Evolutionary conservation across 768 basidiomycete species (phyloP).

Genomic region (Lentinula guzmanii): DNA sequence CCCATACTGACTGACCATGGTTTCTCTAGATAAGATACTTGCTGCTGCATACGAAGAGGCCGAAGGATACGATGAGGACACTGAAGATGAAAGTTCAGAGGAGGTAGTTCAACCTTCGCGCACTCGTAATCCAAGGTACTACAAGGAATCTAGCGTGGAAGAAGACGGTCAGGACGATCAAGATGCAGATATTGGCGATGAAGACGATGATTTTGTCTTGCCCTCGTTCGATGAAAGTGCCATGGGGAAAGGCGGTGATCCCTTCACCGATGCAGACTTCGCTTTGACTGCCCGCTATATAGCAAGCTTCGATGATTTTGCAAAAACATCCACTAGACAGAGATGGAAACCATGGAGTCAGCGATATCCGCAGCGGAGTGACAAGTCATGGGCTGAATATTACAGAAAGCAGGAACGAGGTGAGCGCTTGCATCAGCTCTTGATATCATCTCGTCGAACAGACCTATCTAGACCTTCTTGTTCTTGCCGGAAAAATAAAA

Average conservation of each 20-base stretch:
- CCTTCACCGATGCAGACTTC: conserved; percentile 58
- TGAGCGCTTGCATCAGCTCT: too few relatives aligned
- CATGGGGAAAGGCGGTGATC: conserved; percentile 47
- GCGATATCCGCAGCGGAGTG: conserved; percentile 44
- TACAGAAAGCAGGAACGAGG: conserved; percentile 47
- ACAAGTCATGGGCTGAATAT: conserved; percentile 57
- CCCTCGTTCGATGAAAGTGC: conserved; percentile 27
- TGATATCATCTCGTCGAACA: background rate
- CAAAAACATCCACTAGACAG: conserved; percentile 31
- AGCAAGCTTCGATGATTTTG: conserved; percentile 41
- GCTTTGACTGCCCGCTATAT: conserved; percentile 57
- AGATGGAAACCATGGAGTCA: conserved; percentile 52
- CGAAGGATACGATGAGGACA: conserved; percentile 22
- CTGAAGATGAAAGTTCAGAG: conserved; percentile 16
- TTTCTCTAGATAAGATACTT: conserved; percentile 36
- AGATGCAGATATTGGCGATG: conserved; percentile 7
- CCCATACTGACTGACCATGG: background rate
- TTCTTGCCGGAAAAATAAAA: conserved; percentile 32
- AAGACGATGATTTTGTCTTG: conserved; percentile 12
- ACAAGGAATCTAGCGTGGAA: conserved; percentile 20
- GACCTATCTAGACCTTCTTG: conserved; percentile 23
- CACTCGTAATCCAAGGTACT: conserved; percentile 8
- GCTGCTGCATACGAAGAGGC: conserved; percentile 31
- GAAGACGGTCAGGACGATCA: conserved; percentile 17
- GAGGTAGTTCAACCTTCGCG: conserved; percentile 10